phyloP scores from a whole-genome alignment of 140 eudicot genomes.

The Erigeron philadelphicus region DNA sequence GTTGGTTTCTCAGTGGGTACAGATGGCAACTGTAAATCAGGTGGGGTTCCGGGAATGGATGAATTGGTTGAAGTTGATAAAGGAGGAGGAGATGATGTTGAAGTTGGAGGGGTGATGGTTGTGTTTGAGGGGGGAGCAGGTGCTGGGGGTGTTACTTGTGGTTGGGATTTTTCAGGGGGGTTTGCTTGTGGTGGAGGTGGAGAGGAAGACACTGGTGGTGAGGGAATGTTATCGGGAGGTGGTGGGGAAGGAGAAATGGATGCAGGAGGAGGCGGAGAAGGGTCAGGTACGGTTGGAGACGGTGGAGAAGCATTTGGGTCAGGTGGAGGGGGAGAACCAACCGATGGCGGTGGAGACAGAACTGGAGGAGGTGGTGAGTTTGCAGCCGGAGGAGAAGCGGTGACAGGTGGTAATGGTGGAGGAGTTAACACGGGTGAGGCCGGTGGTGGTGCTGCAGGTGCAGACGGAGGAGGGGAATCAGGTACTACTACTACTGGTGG shows the following conservation, averaged over 20 bases:
- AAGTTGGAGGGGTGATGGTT: slow-evolving; percentile 31
- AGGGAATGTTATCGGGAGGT: no score
- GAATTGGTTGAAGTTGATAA: slow-evolving; percentile 32
- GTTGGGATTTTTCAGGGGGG: slow-evolving; percentile 47
- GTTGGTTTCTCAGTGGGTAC: slow-evolving; percentile 62
- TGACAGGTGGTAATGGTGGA: slow-evolving; percentile 39
- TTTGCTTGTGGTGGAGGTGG: slow-evolving; percentile 44
- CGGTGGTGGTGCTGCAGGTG: slow-evolving; percentile 46
- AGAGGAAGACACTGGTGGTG: slow-evolving; percentile 5
- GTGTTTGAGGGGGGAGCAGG: slow-evolving; percentile 34
- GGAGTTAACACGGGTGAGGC: slow-evolving; percentile 18
- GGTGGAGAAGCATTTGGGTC: slow-evolving; percentile 35
- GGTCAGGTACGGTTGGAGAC: slow-evolving; percentile 44
- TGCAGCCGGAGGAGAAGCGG: slow-evolving; percentile 47
- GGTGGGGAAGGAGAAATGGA: slow-evolving; percentile 35
- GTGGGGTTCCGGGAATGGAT: slow-evolving; percentile 28
- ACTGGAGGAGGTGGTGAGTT: slow-evolving; percentile 39
- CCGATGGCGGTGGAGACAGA: slow-evolving; percentile 29
- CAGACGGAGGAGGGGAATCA: slow-evolving; percentile 42
- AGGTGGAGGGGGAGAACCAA: slow-evolving; percentile 36
- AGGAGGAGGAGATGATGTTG: slow-evolving; percentile 46
- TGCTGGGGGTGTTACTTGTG: slow-evolving; percentile 39
- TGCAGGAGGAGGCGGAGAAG: slow-evolving; percentile 48
- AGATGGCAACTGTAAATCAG: slow-evolving; percentile 37
- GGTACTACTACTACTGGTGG: slow-evolving; percentile 35